Conservation (phyloP, 2,329 filamentous ascomycete species). For the Stachybotrys chlorohalonatus region DNA sequence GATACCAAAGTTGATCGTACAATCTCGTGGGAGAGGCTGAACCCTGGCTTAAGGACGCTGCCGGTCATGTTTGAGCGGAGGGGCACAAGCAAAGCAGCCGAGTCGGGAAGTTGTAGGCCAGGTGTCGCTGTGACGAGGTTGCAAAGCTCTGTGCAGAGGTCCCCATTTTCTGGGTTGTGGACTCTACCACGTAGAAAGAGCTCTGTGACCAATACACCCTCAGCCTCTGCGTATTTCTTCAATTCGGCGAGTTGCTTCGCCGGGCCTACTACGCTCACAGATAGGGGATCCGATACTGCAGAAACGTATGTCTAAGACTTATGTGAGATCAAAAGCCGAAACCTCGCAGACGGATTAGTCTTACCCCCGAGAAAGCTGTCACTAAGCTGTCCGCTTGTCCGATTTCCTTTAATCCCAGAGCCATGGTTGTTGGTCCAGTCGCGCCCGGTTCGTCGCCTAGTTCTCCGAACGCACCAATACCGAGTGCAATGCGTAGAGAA, state of each 20-base stretch:
- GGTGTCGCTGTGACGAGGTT: not conserved
- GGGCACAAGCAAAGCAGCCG: not conserved
- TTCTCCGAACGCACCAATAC: too few relatives aligned
- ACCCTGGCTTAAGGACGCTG: not conserved
- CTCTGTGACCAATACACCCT: not conserved
- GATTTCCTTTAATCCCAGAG: too few relatives aligned
- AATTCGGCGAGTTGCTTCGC: not conserved
- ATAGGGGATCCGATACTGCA: too few relatives aligned
- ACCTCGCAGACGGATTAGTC: too few relatives aligned
- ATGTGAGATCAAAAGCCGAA: too few relatives aligned
- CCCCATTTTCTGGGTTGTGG: constrained; percentile 1
- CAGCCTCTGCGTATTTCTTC: not conserved
- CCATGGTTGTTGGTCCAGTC: too few relatives aligned
- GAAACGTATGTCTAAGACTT: too few relatives aligned
- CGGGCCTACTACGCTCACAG: not conserved
- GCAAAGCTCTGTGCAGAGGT: not conserved
- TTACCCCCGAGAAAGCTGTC: too few relatives aligned
- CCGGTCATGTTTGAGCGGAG: not conserved
- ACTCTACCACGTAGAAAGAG: not conserved
- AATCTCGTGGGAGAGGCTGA: not conserved
- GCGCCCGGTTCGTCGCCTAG: too few relatives aligned
- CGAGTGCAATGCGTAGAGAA: too few relatives aligned
- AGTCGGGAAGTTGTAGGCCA: not conserved
- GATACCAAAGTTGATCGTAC: not conserved
- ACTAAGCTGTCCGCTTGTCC: too few relatives aligned